phyloP scores from a whole-genome alignment of 371 early-diverging fungal species.

The Umbelopsis sp. region DNA sequence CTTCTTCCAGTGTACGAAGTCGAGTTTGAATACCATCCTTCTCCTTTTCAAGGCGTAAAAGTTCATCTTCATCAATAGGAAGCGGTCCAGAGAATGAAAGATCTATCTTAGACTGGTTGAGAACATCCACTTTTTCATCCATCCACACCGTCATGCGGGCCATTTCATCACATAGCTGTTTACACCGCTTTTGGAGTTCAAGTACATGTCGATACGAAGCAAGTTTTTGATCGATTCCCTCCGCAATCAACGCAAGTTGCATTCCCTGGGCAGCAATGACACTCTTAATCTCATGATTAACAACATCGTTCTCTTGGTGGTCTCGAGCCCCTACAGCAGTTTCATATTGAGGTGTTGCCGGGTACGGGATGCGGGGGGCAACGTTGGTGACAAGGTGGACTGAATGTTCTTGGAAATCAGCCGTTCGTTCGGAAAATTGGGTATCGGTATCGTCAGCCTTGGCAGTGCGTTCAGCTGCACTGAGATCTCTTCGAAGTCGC shows the following conservation, averaged over 20 bases:
- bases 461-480: slow-evolving; percentile 23
- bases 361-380: slow-evolving; percentile 35
- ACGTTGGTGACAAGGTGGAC: slow-evolving; percentile 39
- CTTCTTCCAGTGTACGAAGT: slow-evolving; percentile 41
- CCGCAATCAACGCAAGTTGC: slow-evolving; percentile 30
- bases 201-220: slow-evolving; percentile 39
- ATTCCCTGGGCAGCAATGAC: slow-evolving; percentile 26
- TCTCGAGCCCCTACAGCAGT: slow-evolving; percentile 42
- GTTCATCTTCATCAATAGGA: slow-evolving; percentile 37
- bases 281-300: slow-evolving; percentile 31
- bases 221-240: slow-evolving; percentile 39
- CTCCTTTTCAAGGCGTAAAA: slow-evolving; percentile 49
- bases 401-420: slow-evolving; percentile 40
- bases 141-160: slow-evolving; percentile 33
- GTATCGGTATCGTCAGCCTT: slow-evolving; percentile 27
- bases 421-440: slow-evolving; percentile 30
- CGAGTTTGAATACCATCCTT: slow-evolving; percentile 38
- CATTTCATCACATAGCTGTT: slow-evolving; percentile 43
- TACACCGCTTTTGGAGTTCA: slow-evolving; percentile 37
- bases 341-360: slow-evolving; percentile 31
- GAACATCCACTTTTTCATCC: slow-evolving; percentile 30
- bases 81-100: neutral
- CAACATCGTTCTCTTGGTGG: slow-evolving; percentile 23
- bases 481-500: slow-evolving; percentile 30
- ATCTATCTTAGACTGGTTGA: slow-evolving; percentile 35